Evolutionary conservation across 148 eudicot genomes (phyloP).

Genomic region (Limonium bicolor): DNA sequence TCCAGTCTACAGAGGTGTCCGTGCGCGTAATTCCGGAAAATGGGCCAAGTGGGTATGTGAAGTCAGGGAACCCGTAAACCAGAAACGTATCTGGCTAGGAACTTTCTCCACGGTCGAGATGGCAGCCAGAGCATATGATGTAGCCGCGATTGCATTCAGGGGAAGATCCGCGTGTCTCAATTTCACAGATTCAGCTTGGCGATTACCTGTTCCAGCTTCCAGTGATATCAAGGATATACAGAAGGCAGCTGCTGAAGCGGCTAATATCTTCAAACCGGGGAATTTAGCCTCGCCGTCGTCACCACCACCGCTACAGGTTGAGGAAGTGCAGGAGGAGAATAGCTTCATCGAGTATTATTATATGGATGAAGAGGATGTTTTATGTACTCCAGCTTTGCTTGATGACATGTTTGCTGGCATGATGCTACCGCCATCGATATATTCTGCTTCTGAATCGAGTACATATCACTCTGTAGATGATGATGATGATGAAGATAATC

Average conservation of each 20-base stretch:
- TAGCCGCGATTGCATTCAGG: slow-evolving; percentile 50
- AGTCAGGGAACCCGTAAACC: slow-evolving; percentile 63
- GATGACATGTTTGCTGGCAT: slow-evolving; percentile 56
- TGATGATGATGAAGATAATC: too few relatives aligned
- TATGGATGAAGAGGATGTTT: slow-evolving; percentile 47
- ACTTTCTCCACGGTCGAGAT: slow-evolving; percentile 61
- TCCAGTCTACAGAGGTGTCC: slow-evolving; percentile 71
- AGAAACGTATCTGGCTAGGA: slow-evolving; percentile 63
- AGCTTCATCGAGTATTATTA: slow-evolving; percentile 4
- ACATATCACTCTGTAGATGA: too few relatives aligned
- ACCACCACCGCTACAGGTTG: too few relatives aligned
- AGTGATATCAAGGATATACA: slow-evolving; percentile 37
- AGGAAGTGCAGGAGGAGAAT: not conserved
- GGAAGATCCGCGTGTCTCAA: slow-evolving; percentile 50
- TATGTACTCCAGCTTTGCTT: too few relatives aligned
- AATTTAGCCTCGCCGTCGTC: not conserved
- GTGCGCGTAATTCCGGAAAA: slow-evolving; percentile 47
- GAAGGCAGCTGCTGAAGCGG: slow-evolving; percentile 58
- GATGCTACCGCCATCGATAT: slow-evolving; percentile 17
- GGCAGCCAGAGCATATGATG: slow-evolving; percentile 89
- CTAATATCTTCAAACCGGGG: slow-evolving; percentile 22
- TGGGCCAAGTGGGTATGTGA: slow-evolving; percentile 96
- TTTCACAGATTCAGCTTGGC: slow-evolving; percentile 69
- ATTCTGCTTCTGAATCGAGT: too few relatives aligned
- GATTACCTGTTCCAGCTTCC: slow-evolving; percentile 40